phyloP scores from a whole-genome alignment of 2,329 filamentous ascomycete genomes.

The Aphanoascus verrucosus region DNA sequence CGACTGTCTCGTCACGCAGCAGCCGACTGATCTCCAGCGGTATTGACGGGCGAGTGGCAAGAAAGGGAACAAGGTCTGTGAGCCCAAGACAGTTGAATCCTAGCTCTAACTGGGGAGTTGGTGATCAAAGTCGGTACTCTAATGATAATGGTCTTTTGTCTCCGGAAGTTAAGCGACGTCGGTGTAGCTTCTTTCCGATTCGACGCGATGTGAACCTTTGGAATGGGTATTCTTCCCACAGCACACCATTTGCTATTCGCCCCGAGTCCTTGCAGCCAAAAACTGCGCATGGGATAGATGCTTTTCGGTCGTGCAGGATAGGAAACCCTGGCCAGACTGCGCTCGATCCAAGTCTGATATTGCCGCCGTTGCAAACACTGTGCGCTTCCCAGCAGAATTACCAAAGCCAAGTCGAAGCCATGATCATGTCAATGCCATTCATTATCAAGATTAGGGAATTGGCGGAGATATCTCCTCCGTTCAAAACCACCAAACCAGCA shows the following conservation, averaged over 20 bases:
- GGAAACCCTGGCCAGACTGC: conserved; percentile 24
- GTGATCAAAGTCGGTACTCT: conserved; percentile 21
- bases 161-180: conserved; percentile 52
- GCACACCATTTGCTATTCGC: conserved; percentile 35
- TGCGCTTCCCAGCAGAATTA: conserved; percentile 23
- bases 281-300: conserved; percentile 40
- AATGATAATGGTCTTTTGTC: conserved; percentile 35
- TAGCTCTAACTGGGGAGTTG: conserved; percentile 18
- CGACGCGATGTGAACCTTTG: conserved; percentile 30
- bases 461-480: conserved; percentile 61
- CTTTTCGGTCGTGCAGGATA: conserved; percentile 36
- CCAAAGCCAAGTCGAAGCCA: conserved; percentile 49
- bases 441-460: conserved; percentile 67
- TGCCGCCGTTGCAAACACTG: conserved; percentile 44
- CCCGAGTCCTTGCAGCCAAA: conserved; percentile 27
- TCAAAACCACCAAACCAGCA: conserved; percentile 30
- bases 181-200: conserved; percentile 42
- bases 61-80: conserved; percentile 19
- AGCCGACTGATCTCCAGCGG: conserved; percentile 21
- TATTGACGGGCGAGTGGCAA: conserved; percentile 18
- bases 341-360: conserved; percentile 41
- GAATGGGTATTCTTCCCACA: conserved; percentile 31
- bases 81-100: conserved; percentile 22
- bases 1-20: conserved; percentile 22
- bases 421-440: conserved; percentile 65